Conservation (phyloP, 805 yeast genomes). For the Cyberlindnera bimundalis region DNA sequence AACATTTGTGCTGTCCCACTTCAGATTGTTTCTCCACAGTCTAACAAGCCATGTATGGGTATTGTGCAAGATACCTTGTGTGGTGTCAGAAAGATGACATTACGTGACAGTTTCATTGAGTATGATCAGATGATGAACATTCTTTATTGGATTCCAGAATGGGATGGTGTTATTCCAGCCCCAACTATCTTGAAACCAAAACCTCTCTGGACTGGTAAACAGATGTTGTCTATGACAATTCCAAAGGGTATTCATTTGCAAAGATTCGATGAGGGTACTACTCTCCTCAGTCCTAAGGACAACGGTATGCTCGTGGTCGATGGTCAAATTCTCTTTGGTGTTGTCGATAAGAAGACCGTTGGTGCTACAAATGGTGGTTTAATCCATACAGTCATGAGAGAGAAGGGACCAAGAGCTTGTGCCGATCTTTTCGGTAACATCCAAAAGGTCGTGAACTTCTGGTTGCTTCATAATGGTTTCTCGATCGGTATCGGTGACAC, state of each 20-base stretch:
- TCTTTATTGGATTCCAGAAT: conserved; percentile 94
- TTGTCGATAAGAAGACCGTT: conserved; percentile 95
- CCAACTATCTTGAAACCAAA: conserved; percentile 94
- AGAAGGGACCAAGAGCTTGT: conserved; percentile 89
- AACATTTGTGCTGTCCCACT: conserved; percentile 96
- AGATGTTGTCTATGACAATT: conserved; percentile 84
- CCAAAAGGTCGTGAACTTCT: conserved; percentile 92
- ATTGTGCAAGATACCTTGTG: conserved; percentile 98
- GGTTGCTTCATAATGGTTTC: conserved; percentile 96
- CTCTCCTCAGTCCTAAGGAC: conserved; percentile 82
- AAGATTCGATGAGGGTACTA: conserved; percentile 87
- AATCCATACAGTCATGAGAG: conserved; percentile 95
- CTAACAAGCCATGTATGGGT: conserved; percentile 99
- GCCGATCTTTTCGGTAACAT: conserved; percentile 87
- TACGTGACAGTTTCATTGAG: conserved; percentile 84
- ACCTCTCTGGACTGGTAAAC: conserved; percentile 98
- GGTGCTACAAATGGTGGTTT: conserved; percentile 99
- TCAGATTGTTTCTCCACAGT: conserved; percentile 97
- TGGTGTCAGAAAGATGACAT: conserved; percentile 94
- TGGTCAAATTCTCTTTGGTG: conserved; percentile 97
- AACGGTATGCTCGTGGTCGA: conserved; percentile 93
- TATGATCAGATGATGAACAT: conserved; percentile 95
- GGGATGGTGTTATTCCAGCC: conserved; percentile 98
- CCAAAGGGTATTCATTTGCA: conserved; percentile 95
- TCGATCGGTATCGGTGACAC: conserved; percentile 99